Evolutionary conservation across 2,329 filamentous ascomycete species (phyloP).

Genomic region (Neofusicoccum cordaticola): DNA sequence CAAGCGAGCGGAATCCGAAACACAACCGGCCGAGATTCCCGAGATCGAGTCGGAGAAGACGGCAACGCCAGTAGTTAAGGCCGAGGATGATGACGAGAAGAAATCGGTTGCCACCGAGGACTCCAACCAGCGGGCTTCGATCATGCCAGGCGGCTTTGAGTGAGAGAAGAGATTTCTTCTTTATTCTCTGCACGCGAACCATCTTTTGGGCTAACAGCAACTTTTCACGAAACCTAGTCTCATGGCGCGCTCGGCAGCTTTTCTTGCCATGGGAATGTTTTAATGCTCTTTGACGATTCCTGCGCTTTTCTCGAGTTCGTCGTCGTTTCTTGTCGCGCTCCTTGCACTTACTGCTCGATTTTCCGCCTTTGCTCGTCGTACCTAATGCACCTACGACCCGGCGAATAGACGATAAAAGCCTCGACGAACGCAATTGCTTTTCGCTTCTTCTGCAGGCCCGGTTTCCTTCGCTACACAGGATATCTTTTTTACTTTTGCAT

Average conservation of each 20-base stretch:
- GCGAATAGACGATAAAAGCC: not conserved
- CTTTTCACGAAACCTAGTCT: not conserved
- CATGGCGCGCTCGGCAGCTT: conserved; percentile 12
- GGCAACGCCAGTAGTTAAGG: not conserved
- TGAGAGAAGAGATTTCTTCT: conserved; percentile 17
- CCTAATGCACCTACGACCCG: not conserved
- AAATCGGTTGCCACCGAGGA: not conserved
- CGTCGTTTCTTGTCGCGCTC: not conserved
- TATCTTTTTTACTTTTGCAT: not conserved
- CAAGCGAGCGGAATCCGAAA: conserved; percentile 5
- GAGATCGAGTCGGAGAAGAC: conserved; percentile 10
- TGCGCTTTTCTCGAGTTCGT: not conserved
- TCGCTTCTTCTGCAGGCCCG: not conserved
- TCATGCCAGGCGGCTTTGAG: conserved; percentile 18
- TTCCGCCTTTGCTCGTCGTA: not conserved
- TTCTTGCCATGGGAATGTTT: conserved; percentile 15
- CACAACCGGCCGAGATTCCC: not conserved
- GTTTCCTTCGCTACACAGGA: not conserved
- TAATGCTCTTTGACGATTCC: conserved; percentile 3
- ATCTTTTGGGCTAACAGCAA: conserved; percentile 11
- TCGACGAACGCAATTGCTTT: not conserved
- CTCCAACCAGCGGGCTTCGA: not conserved
- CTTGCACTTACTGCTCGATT: not conserved
- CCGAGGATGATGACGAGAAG: conserved; percentile 7
- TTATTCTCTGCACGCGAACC: conserved; percentile 1